phyloP scores from a whole-genome alignment of 2,329 filamentous ascomycete genomes.

The Phyllosticta paracitricarpa region DNA sequence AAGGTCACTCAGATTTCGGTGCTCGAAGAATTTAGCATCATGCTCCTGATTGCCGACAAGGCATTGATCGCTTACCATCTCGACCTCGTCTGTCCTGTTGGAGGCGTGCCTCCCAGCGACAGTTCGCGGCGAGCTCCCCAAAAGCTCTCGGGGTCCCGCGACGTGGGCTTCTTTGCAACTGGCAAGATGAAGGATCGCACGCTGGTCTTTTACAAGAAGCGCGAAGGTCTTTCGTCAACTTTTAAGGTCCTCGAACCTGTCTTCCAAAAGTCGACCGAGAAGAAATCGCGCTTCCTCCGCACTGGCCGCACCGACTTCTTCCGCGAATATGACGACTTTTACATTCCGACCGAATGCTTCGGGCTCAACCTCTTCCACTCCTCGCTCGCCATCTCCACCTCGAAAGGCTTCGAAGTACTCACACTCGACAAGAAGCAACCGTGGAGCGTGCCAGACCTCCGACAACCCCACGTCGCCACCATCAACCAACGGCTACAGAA shows the following conservation, averaged over 20 bases:
- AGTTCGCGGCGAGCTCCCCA: constrained; percentile 79
- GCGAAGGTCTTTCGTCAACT: constrained; percentile 80
- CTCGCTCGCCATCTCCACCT: constrained; percentile 81
- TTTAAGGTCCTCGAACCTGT: constrained; percentile 96
- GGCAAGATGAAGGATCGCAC: constrained; percentile 95
- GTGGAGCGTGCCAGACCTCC: constrained; percentile 84
- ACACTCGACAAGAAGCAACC: constrained; percentile 96
- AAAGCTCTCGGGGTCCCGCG: constrained; percentile 73
- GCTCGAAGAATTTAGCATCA: constrained; percentile 89
- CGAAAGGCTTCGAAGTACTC: constrained; percentile 89
- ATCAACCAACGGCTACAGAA: constrained; percentile 77
- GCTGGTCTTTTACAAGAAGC: constrained; percentile 93
- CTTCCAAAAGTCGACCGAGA: constrained; percentile 82
- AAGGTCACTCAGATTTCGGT: constrained; percentile 89
- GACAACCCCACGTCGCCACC: constrained; percentile 65
- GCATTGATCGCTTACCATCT: constrained; percentile 88
- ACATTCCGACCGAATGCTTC: constrained; percentile 90
- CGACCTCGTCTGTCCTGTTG: constrained; percentile 60
- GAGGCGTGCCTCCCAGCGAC: constrained; percentile 46
- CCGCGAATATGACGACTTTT: constrained; percentile 97
- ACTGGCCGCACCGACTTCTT: constrained; percentile 84
- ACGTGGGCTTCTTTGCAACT: constrained; percentile 93
- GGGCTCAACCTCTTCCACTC: constrained; percentile 94
- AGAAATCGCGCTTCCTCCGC: constrained; percentile 60
- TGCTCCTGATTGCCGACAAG: constrained; percentile 84